phyloP scores from a whole-genome alignment of 1,139 yeast species.

The Zhuliangozyma parablackwelliae region DNA sequence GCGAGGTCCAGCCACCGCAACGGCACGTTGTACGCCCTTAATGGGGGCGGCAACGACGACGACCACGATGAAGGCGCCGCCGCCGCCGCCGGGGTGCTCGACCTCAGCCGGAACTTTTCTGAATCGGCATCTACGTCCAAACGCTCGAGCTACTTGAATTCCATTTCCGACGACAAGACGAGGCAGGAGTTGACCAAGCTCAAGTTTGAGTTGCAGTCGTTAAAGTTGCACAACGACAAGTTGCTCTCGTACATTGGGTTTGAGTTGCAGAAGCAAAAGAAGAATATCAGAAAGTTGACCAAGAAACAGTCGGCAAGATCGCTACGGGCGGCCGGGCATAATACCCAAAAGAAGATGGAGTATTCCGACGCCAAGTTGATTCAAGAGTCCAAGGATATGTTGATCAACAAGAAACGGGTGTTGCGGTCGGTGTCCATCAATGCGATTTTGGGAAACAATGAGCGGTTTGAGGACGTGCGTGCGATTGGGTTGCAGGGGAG shows the following conservation, averaged over 20 bases:
- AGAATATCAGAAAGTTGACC: constrained; percentile 38
- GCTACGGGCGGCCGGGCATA: constrained; percentile 3
- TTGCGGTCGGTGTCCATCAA: constrained; percentile 43
- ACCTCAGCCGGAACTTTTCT: constrained; percentile 2
- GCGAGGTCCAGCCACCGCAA: constrained; percentile 6
- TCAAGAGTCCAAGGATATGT: constrained; percentile 36
- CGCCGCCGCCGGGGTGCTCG: neutral
- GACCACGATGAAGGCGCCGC: constrained; percentile 6
- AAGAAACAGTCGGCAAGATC: constrained; percentile 27
- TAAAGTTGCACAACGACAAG: constrained; percentile 53
- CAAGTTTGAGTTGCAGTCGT: constrained; percentile 51
- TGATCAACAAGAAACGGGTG: constrained; percentile 43
- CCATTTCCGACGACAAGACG: constrained; percentile 34
- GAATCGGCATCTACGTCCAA: constrained; percentile 22
- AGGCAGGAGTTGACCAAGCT: constrained; percentile 50
- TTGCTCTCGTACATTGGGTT: constrained; percentile 55
- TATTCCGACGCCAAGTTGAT: constrained; percentile 55
- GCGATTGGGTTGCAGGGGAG: constrained; percentile 2
- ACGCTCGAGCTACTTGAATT: constrained; percentile 27
- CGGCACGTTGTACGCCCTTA: constrained; percentile 11
- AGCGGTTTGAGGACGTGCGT: neutral
- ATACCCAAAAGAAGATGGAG: constrained; percentile 26
- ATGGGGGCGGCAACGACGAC: constrained; percentile 11
- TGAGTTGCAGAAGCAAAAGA: constrained; percentile 48
- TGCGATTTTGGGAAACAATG: constrained; percentile 22